These are phyloP conservation scores for Vigna angularis DNA, from an alignment of 306 rosid species.

Conservation along the genomic window DNA sequence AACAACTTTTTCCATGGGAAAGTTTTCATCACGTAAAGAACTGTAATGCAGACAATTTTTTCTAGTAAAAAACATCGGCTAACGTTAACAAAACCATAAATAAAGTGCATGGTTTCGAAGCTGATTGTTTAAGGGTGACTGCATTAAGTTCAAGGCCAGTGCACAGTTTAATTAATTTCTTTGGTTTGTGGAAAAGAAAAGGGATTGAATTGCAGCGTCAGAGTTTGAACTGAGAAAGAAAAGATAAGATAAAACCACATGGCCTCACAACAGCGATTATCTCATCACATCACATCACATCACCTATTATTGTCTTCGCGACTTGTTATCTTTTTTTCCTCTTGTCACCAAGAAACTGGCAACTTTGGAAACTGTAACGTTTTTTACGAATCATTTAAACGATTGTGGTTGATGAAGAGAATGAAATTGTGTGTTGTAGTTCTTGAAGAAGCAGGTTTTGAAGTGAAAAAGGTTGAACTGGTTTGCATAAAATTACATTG, in stretches of 20 bases:
- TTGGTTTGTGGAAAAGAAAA: neutral
- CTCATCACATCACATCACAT: too few relatives aligned
- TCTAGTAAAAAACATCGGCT: neutral
- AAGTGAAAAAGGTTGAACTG: neutral
- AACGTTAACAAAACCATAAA: neutral
- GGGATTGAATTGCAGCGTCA: neutral
- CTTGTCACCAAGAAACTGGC: neutral
- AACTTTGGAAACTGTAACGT: neutral
- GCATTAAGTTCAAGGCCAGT: slow-evolving; percentile 29
- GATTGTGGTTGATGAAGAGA: too few relatives aligned
- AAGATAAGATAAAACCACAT: neutral
- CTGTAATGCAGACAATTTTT: neutral
- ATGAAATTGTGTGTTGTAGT: too few relatives aligned
- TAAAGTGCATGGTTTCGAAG: neutral
- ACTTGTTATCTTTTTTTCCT: neutral
- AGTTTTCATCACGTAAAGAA: neutral
- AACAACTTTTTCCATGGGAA: neutral
- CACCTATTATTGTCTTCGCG: too few relatives aligned
- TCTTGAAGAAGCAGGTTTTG: too few relatives aligned
- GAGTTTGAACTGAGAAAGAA: neutral
- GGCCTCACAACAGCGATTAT: neutral
- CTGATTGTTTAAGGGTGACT: neutral
- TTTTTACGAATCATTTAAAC: neutral
- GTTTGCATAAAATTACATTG: too few relatives aligned
- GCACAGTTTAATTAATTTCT: neutral